Evolutionary conservation across 2,329 filamentous ascomycete species (phyloP).

Genomic region (Phaeophleospora eucalypticola): DNA sequence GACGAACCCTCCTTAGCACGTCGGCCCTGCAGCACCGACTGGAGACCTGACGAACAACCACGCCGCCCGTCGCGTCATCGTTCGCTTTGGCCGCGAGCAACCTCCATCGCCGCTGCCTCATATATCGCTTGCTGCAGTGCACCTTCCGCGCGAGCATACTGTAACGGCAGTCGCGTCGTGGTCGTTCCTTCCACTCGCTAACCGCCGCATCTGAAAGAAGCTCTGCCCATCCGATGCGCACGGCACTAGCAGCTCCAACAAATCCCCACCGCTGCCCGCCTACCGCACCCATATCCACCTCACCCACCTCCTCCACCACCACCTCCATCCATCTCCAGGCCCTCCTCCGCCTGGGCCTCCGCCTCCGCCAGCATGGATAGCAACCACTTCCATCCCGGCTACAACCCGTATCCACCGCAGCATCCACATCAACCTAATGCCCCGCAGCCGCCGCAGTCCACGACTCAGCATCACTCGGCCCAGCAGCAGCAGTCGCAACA

Average conservation of each 20-base stretch:
- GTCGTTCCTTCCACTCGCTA: slow-evolving; percentile 3
- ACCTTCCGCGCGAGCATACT: no score
- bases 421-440: not conserved
- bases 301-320: slow-evolving; percentile 1
- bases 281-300: not conserved
- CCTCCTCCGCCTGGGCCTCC: not conserved
- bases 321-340: no score
- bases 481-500: slow-evolving; percentile 22
- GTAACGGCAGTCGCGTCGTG: not conserved
- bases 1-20: no score
- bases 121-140: no score
- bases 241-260: slow-evolving; percentile 5
- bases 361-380: slow-evolving; percentile 21
- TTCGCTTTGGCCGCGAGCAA: no score
- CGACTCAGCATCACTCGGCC: slow-evolving; percentile 10
- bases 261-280: slow-evolving; percentile 11
- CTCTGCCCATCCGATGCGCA: slow-evolving; percentile 8
- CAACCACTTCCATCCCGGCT: slow-evolving; percentile 25
- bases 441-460: slow-evolving; percentile 1
- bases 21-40: no score
- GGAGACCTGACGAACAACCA: no score
- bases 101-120: no score
- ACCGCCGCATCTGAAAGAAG: slow-evolving; percentile 1
- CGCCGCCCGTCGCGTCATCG: no score
- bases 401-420: slow-evolving; percentile 21